Evolutionary conservation across 257 asterid genomes (phyloP), one percentile per base, ranked within the genome.

Genomic region (Fraxinus anomala): DNA sequence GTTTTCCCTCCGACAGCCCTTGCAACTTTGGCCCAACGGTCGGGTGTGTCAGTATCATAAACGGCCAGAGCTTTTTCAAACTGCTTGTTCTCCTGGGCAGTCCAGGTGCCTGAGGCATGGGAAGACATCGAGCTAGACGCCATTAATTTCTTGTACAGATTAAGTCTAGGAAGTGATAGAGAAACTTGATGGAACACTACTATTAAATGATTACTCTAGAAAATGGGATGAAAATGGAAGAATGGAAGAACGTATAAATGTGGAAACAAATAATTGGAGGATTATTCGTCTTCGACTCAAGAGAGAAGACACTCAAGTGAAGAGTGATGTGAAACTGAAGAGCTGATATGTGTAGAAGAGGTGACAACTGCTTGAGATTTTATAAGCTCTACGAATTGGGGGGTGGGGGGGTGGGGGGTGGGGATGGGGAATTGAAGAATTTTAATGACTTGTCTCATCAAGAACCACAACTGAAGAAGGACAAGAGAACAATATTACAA

Each of bases 401-500:
- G 21, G 73, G 54, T 19, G 56, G 28, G 28, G 63, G 16, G 40
- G 7, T 68, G 24, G 54, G 78, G 72, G 10, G 28, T 26, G 28
- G 42, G 16, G 40, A 3, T 72, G 24, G 54, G 78, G 72, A 7
- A 47, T 68, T 73, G 78, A 76, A 84, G 82, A 90, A 85, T 83
- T 84, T 77, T 79, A 72, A 83, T 84, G 88, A 82, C 84, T 86
- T 84, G 90, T 82, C 67, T 72, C 13, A 70, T 80, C 73, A 72
- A 85, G 91, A 87, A 84, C 96, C 97, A 89, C 94, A 89, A 72
- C 75, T 76, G 83, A 33, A 73, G 80, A 4, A 81, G 69, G 82
- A 77, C 70, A 72, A 81, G 39, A 63, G 68, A 69, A 69, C 30
- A 59, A 59, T 66, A 14, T 44, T 65, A 33, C 82, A 31, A 65